phyloP scores from a whole-genome alignment of 495 filamentous ascomycete genomes.

The Trichoderma orchidacearum region DNA sequence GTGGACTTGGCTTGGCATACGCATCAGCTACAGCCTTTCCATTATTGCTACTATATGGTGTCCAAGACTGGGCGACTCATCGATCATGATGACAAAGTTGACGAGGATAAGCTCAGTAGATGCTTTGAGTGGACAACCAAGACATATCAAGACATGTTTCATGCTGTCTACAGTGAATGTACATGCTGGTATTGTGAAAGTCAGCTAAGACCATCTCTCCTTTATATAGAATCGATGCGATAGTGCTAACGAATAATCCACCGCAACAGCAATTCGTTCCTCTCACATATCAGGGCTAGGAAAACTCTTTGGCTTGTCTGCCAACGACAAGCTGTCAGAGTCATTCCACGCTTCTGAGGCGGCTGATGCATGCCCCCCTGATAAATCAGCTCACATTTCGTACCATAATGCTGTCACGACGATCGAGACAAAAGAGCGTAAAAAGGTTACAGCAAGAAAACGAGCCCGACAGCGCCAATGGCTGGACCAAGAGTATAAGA shows the following conservation, averaged over 20 bases:
- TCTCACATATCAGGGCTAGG: not conserved
- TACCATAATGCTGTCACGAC: not conserved
- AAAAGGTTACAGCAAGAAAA: not conserved
- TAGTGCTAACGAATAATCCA: not conserved
- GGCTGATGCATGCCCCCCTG: not conserved
- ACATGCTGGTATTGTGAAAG: constrained; percentile 12
- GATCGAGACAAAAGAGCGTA: not conserved
- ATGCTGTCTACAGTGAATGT: constrained; percentile 6
- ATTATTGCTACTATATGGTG: constrained; percentile 41
- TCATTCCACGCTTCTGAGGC: not conserved
- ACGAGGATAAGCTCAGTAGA: not conserved
- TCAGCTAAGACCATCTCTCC: not conserved
- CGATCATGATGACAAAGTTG: constrained; percentile 12
- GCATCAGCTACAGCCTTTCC: constrained; percentile 37
- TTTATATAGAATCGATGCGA: not conserved
- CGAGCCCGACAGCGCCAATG: not conserved
- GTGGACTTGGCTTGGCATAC: constrained; percentile 62
- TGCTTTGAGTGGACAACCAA: constrained; percentile 4
- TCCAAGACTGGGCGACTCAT: not conserved
- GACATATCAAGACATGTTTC: constrained; percentile 3
- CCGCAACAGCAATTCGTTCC: not conserved
- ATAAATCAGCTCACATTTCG: not conserved
- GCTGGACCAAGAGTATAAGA: not conserved
- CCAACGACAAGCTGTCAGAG: not conserved
- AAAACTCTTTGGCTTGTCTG: not conserved